A percentile compares a stretch with the other conserved stretches of the same genome.
Conservation (phyloP, 306 rosid species). For the Lathyrus oleraceus region DNA sequence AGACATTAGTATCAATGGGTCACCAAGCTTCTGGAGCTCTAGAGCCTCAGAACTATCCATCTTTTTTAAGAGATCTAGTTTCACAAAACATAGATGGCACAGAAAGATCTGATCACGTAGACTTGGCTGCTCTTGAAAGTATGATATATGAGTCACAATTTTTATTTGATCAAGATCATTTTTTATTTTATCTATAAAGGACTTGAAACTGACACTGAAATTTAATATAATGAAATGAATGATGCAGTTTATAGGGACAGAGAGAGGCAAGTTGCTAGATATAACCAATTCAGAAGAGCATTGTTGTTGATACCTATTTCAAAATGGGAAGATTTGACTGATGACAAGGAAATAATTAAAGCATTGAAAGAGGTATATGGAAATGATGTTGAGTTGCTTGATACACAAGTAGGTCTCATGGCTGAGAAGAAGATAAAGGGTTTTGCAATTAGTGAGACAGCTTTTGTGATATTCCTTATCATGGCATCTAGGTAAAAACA, state of each 20-base stretch:
- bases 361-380: constrained; percentile 53
- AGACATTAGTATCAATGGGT: constrained; percentile 65
- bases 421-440: constrained; percentile 70
- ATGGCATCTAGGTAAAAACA: constrained; percentile 58
- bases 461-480: constrained; percentile 51
- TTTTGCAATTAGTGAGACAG: constrained; percentile 66
- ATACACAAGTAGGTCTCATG: constrained; percentile 60
- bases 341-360: constrained; percentile 51
- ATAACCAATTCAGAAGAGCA: constrained; percentile 56
- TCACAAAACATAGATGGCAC: constrained; percentile 50
- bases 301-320: constrained; percentile 51
- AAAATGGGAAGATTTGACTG: constrained; percentile 62
- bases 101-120: constrained; percentile 59
- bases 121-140: constrained; percentile 65
- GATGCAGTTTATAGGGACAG: constrained; percentile 65
- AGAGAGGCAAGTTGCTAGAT: constrained; percentile 59
- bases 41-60: constrained; percentile 62
- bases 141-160: not conserved
- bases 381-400: constrained; percentile 61
- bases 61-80: constrained; percentile 45
- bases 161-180: not conserved
- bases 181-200: not conserved
- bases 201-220: not conserved
- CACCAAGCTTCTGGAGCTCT: constrained; percentile 67
- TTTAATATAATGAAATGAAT: not conserved